Conservation (phyloP, 805 yeast species). For the Yarrowia keelungensis region DNA sequence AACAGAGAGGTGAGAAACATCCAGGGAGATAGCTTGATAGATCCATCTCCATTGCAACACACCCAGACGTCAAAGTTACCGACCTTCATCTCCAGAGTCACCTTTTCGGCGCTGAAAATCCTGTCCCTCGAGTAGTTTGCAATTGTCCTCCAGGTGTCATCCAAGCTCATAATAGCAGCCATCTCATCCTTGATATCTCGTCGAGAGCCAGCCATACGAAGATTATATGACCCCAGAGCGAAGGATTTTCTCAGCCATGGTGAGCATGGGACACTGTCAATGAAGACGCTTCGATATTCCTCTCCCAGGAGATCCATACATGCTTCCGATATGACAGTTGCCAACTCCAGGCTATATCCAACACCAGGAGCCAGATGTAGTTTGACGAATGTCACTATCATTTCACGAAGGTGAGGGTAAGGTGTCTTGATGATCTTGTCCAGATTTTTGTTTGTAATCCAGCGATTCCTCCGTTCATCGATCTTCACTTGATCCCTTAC, state of each 20-base stretch:
- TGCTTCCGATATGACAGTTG: not conserved
- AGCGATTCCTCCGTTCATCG: not conserved
- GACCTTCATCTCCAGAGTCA: not conserved
- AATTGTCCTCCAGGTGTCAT: not conserved
- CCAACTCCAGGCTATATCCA: not conserved
- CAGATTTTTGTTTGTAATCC: not conserved
- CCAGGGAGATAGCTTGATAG: not conserved
- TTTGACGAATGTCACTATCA: not conserved
- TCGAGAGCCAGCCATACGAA: not conserved
- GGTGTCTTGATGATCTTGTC: not conserved
- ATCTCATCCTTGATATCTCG: not conserved
- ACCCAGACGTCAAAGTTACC: not conserved
- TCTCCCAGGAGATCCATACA: not conserved
- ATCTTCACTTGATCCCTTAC: no score
- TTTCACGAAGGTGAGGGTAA: not conserved
- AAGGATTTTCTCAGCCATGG: not conserved
- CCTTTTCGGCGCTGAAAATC: not conserved
- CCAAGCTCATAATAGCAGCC: not conserved
- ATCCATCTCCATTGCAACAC: conserved; percentile 4
- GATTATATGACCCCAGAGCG: not conserved
- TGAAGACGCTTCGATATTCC: not conserved
- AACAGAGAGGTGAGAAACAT: not conserved
- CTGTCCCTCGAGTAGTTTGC: not conserved
- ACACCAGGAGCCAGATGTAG: not conserved
- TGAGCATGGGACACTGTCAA: no score